These are phyloP conservation scores for Coniophora puteana DNA, from an alignment of 1,284 basidiomycete species.

Conservation along the genomic window DNA sequence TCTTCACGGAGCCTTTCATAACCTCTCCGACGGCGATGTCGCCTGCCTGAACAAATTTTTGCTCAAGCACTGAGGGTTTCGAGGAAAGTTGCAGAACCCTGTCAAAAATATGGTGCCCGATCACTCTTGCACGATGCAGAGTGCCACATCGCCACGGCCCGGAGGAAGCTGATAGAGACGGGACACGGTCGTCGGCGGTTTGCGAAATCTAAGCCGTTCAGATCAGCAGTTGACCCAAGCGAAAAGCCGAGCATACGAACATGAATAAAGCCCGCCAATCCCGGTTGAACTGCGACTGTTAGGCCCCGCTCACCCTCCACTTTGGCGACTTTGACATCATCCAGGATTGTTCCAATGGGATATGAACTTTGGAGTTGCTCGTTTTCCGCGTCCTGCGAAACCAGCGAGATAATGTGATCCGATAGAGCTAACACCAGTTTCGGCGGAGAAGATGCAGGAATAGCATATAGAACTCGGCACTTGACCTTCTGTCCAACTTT, in stretches of 20 bases:
- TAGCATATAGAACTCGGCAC: constrained; percentile 84
- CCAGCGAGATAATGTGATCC: constrained; percentile 68
- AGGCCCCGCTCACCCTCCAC: constrained; percentile 84
- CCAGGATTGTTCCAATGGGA: constrained; percentile 72
- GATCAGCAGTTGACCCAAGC: constrained; percentile 1
- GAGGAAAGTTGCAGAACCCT: constrained; percentile 86
- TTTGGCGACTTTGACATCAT: constrained; percentile 67
- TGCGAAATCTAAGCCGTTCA: constrained; percentile 76
- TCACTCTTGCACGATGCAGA: constrained; percentile 85
- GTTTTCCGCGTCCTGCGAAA: constrained; percentile 22
- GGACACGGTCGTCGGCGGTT: constrained; percentile 87
- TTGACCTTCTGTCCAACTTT: constrained; percentile 88
- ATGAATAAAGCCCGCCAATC: constrained; percentile 80
- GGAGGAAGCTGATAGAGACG: constrained; percentile 64
- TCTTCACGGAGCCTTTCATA: constrained; percentile 84
- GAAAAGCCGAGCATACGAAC: constrained; percentile 42
- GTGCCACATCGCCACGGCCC: constrained; percentile 81
- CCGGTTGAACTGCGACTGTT: constrained; percentile 61
- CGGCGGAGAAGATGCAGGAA: constrained; percentile 65
- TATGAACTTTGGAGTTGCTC: constrained; percentile 54
- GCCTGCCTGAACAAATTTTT: constrained; percentile 82
- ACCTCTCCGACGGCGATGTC: constrained; percentile 85
- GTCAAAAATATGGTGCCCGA: constrained; percentile 86
- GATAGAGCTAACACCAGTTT: constrained; percentile 79
- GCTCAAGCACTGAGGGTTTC: constrained; percentile 79